Percentiles rank a stretch among this genome's conserved stretches.
Evolutionary conservation across 495 filamentous ascomycete species (phyloP).

Genomic region (Aspergillus egyptiacus): DNA sequence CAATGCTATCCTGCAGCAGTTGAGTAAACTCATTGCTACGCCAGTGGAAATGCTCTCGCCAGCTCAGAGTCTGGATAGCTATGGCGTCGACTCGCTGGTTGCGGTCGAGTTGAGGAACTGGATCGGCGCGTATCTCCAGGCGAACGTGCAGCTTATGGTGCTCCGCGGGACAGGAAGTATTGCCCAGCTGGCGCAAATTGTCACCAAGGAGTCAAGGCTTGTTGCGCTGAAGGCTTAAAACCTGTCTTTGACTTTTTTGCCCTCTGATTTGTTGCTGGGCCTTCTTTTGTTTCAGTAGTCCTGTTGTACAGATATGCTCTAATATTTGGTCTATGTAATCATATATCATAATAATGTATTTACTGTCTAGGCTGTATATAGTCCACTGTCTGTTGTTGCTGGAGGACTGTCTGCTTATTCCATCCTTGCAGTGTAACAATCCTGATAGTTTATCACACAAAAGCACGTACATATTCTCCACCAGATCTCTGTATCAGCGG

Average conservation of each 20-base stretch:
- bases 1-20: slow-evolving; percentile 6
- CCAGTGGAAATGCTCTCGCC: slow-evolving; percentile 8
- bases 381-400: too few relatives aligned
- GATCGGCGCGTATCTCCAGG: slow-evolving; percentile 19
- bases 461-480: too few relatives aligned
- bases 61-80: slow-evolving; percentile 12
- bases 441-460: too few relatives aligned
- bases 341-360: too few relatives aligned
- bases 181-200: slow-evolving; percentile 5
- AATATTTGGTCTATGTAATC: too few relatives aligned
- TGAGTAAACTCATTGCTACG: slow-evolving; percentile 10
- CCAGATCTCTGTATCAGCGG: too few relatives aligned
- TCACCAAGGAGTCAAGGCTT: slow-evolving; percentile 10
- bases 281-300: not conserved
- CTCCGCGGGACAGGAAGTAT: slow-evolving; percentile 8
- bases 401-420: too few relatives aligned
- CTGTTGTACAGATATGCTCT: not conserved
- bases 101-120: slow-evolving; percentile 30
- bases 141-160: slow-evolving; percentile 14
- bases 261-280: not conserved
- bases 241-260: not conserved
- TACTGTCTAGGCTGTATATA: too few relatives aligned
- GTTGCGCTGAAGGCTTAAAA: not conserved
- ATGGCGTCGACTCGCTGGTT: slow-evolving; percentile 33
- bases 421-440: too few relatives aligned